phyloP scores from a whole-genome alignment of 176 grass and related monocot genomes.

The Miscanthus lutarioriparius region DNA sequence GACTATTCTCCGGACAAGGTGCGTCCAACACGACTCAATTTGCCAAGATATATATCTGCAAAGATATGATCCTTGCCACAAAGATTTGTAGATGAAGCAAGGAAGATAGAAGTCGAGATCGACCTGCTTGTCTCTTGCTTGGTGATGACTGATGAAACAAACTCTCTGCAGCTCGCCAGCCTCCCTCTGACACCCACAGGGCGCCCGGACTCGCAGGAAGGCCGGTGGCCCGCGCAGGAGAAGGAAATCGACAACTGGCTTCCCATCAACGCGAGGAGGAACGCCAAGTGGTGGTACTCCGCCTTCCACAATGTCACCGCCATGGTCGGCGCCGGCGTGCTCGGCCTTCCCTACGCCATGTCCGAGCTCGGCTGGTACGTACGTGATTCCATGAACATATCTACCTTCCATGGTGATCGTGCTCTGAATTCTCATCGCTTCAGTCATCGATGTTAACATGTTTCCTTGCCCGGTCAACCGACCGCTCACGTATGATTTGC shows the following conservation, averaged over 20 bases:
- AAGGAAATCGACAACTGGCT: background rate
- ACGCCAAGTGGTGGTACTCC: conserved; percentile 74
- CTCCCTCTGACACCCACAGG: background rate
- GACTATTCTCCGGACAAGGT: background rate
- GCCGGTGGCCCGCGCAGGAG: background rate
- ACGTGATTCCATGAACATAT: background rate
- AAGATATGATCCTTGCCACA: background rate
- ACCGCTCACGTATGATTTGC: too few species aligned
- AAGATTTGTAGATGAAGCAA: background rate
- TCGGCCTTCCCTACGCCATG: conserved; percentile 84
- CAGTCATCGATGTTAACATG: too few species aligned
- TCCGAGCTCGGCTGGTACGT: conserved; percentile 76
- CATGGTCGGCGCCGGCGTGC: conserved; percentile 93
- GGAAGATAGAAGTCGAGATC: too few species aligned
- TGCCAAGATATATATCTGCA: too few species aligned
- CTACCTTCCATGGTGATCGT: background rate
- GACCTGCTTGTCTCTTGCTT: background rate
- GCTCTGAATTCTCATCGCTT: conserved; percentile 21
- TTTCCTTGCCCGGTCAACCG: too few species aligned
- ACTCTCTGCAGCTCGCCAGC: background rate
- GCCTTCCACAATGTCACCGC: conserved; percentile 98
- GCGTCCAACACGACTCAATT: background rate
- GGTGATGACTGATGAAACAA: background rate
- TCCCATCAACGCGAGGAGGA: background rate
- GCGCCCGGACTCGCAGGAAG: background rate